A percentile compares a stretch with the other conserved stretches of the same genome.
Evolutionary conservation across 345 rosid genomes (phyloP).

Genomic region (Stellera chamaejasme): DNA sequence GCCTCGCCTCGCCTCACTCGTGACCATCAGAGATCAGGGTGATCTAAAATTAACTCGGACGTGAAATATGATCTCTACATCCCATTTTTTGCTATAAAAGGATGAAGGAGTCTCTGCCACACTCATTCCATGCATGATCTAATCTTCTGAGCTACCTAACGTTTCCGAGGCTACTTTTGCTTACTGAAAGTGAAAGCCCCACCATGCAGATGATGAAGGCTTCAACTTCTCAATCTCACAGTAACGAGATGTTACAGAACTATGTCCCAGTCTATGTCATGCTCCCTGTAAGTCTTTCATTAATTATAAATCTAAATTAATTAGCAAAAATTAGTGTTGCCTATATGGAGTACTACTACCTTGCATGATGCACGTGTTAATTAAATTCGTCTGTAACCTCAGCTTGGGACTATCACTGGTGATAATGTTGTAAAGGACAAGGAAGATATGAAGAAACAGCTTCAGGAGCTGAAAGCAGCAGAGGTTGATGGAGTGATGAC

Average conservation of each 20-base stretch:
- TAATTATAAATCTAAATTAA: neutral
- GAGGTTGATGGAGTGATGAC: conserved; percentile 78
- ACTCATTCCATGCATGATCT: too few relatives aligned
- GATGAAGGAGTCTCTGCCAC: too few relatives aligned
- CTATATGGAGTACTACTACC: neutral
- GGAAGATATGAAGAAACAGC: conserved; percentile 37
- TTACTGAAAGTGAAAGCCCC: too few relatives aligned
- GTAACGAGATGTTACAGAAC: conserved; percentile 48
- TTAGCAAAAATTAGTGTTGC: neutral
- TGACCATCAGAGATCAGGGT: too few relatives aligned
- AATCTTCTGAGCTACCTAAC: too few relatives aligned
- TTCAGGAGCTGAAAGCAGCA: conserved; percentile 52
- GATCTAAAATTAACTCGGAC: too few relatives aligned
- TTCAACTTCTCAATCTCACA: conserved; percentile 13
- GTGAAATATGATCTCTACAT: too few relatives aligned
- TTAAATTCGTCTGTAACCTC: neutral
- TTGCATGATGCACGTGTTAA: neutral
- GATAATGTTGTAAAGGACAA: conserved; percentile 43
- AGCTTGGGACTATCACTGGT: conserved; percentile 56
- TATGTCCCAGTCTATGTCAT: conserved; percentile 72
- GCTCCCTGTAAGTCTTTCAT: conserved; percentile 64
- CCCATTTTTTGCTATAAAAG: too few relatives aligned
- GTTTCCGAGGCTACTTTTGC: too few relatives aligned
- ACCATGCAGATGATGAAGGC: conserved; percentile 25
- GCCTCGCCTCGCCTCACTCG: too few relatives aligned